phyloP scores from a whole-genome alignment of 2,329 filamentous ascomycete species.

The Pleochaeta shiraiana region DNA sequence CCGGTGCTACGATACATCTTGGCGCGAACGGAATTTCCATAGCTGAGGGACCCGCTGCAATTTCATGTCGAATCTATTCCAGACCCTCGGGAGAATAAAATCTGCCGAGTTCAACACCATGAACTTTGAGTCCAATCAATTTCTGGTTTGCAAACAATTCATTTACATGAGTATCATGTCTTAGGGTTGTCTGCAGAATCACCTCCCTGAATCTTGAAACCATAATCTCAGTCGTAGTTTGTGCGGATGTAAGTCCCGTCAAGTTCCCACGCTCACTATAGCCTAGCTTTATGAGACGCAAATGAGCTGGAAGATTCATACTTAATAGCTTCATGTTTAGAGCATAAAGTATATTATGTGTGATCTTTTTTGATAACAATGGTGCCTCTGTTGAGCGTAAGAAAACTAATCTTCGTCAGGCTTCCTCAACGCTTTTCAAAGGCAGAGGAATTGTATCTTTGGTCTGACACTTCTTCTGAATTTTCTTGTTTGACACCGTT shows the following conservation, averaged over 20 bases:
- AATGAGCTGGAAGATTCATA: not conserved
- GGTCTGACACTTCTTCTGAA: not conserved
- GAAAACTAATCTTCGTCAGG: not conserved
- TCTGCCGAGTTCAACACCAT: not conserved
- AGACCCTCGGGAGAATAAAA: not conserved
- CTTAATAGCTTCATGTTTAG: not conserved
- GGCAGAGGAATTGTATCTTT: not conserved
- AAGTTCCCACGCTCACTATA: not conserved
- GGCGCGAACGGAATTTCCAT: not conserved
- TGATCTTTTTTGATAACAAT: not conserved
- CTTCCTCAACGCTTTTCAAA: not conserved
- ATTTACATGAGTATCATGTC: not conserved
- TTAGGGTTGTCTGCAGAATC: not conserved
- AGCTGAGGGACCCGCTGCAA: not conserved
- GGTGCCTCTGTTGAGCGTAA: not conserved
- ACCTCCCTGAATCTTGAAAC: not conserved
- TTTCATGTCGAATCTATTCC: not conserved
- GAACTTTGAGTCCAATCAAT: not conserved
- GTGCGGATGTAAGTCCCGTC: not conserved
- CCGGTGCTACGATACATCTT: not conserved
- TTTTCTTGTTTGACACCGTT: not conserved
- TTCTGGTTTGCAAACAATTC: not conserved
- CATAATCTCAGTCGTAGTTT: not conserved
- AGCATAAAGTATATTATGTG: not conserved
- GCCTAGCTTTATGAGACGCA: not conserved